phyloP scores from a whole-genome alignment of 2,329 filamentous ascomycete genomes.

The Beauveria sp. region DNA sequence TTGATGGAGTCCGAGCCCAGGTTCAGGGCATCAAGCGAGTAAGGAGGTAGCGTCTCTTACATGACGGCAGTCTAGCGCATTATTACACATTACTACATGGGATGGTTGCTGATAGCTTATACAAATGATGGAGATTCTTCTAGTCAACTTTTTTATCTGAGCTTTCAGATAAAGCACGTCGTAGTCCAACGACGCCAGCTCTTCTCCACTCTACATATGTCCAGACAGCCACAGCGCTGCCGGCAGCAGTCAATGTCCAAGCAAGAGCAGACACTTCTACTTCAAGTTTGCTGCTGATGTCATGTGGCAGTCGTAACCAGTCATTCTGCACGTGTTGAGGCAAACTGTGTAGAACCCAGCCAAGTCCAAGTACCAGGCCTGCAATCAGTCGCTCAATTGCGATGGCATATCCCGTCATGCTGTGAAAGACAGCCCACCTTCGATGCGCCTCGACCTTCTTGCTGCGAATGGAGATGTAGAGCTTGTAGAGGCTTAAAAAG shows the following conservation, averaged over 20 bases:
- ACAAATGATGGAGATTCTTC: not conserved
- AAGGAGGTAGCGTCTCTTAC: too few species aligned
- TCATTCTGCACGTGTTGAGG: not conserved
- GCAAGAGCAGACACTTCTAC: conserved; percentile 3
- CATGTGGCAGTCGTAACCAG: not conserved
- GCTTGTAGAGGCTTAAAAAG: conserved; percentile 1
- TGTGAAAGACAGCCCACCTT: conserved; percentile 1
- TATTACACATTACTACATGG: too few species aligned
- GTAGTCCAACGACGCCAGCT: not conserved
- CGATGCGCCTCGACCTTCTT: not conserved
- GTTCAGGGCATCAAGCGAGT: too few species aligned
- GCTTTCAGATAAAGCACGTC: not conserved
- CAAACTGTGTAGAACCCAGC: not conserved
- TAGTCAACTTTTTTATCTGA: not conserved
- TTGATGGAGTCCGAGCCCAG: too few species aligned
- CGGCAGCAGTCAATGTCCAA: conserved; percentile 1
- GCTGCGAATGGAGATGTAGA: not conserved
- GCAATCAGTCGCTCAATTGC: not conserved
- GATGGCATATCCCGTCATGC: conserved; percentile 3
- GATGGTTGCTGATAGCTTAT: too few species aligned
- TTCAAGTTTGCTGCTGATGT: not conserved
- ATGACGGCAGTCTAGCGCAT: too few species aligned
- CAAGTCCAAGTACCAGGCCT: not conserved
- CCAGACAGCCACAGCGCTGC: not conserved
- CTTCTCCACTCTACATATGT: not conserved